phyloP scores from a whole-genome alignment of 495 filamentous ascomycete species.

The Aspergillus biplanus region DNA sequence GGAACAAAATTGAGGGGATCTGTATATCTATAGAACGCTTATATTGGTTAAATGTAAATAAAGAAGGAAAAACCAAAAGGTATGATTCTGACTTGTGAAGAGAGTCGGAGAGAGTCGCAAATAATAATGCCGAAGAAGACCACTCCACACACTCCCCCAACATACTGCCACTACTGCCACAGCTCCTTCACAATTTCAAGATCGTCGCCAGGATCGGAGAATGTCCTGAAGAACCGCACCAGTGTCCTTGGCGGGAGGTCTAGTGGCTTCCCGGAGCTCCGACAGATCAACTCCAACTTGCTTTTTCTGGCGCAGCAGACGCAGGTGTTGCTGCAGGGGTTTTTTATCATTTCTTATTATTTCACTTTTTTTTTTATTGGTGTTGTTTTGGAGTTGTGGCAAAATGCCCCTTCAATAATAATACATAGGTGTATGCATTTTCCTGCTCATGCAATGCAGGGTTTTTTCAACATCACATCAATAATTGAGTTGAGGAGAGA shows the following conservation, averaged over 20 bases:
- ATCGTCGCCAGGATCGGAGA: constrained; percentile 9
- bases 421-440: not conserved
- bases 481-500: not conserved
- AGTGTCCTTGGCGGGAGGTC: not conserved
- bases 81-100: too few species aligned
- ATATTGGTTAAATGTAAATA: too few species aligned
- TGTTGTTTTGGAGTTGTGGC: not conserved
- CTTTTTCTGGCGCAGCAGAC: not conserved
- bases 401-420: not conserved
- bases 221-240: not conserved
- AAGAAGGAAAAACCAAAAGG: too few species aligned
- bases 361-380: not conserved
- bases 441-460: constrained; percentile 1
- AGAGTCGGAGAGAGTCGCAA: too few species aligned
- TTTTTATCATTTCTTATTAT: not conserved
- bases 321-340: not conserved
- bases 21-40: too few species aligned
- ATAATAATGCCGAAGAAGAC: too few species aligned
- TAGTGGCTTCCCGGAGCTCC: constrained; percentile 1
- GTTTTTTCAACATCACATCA: constrained; percentile 2
- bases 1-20: too few species aligned
- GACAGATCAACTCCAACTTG: not conserved
- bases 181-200: not conserved
- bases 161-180: not conserved
- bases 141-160: not conserved